A percentile compares a stretch with the other conserved stretches of the same genome.
These are phyloP conservation scores for Colletotrichum euphorbiae DNA, from an alignment of 2,329 filamentous ascomycete species.

Conservation along the genomic window DNA sequence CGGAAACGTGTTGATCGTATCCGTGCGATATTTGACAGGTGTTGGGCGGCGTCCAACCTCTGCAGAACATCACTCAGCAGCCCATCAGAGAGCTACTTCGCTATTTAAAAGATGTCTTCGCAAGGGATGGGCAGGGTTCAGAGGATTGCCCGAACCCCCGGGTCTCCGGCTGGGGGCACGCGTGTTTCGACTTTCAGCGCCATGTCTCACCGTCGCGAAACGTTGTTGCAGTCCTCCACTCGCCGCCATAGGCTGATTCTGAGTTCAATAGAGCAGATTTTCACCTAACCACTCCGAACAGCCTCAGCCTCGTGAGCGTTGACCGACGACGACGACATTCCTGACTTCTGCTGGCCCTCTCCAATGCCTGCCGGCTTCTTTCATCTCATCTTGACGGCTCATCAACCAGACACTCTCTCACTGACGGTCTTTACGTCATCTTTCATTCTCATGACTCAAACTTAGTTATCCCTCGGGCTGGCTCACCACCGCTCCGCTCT, in stretches of 20 bases:
- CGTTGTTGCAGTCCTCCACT: neutral
- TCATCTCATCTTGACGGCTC: neutral
- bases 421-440: neutral
- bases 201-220: slow-evolving; percentile 20
- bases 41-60: neutral
- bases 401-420: neutral
- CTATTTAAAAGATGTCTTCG: neutral
- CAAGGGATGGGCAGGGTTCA: slow-evolving; percentile 21
- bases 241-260: neutral
- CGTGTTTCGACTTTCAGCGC: slow-evolving; percentile 19
- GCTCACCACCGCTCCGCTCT: neutral
- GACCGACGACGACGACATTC: slow-evolving; percentile 1
- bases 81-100: neutral
- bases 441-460: neutral
- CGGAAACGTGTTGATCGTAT: no score
- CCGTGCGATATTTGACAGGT: no score
- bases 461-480: neutral
- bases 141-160: neutral
- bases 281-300: no score
- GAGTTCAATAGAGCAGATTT: no score
- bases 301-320: neutral
- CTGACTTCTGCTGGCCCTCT: neutral
- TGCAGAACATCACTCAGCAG: neutral
- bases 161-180: neutral
- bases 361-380: neutral